These are phyloP conservation scores for Citrus inodora DNA, from an alignment of 345 rosid species.

Conservation along the genomic window DNA sequence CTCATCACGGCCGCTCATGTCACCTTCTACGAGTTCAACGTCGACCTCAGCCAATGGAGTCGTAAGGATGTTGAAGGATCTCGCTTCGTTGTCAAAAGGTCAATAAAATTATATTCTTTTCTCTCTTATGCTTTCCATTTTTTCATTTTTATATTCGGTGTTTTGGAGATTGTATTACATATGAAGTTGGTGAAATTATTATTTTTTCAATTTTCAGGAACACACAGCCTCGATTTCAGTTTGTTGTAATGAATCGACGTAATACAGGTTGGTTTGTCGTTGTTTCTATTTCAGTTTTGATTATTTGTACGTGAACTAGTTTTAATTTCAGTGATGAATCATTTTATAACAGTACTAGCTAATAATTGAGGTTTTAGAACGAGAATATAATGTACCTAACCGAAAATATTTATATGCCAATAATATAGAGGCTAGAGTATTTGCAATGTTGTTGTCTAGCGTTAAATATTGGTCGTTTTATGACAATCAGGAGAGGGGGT, in stretches of 20 bases:
- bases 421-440: neutral
- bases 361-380: neutral
- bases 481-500: neutral
- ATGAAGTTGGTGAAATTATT: neutral
- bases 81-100: slow-evolving; percentile 93
- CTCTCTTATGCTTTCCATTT: neutral
- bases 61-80: slow-evolving; percentile 99
- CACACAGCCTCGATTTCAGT: slow-evolving; percentile 92
- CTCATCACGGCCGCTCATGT: slow-evolving; percentile 95
- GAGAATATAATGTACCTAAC: neutral
- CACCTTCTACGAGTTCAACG: slow-evolving; percentile 89
- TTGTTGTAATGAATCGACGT: slow-evolving; percentile 93
- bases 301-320: neutral
- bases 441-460: neutral
- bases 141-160: neutral
- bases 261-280: slow-evolving; percentile 55
- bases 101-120: neutral
- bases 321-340: neutral
- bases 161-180: neutral
- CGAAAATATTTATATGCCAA: neutral
- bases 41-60: slow-evolving; percentile 87
- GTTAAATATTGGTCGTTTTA: neutral
- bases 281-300: neutral
- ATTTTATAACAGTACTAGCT: neutral
- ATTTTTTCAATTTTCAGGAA: slow-evolving; percentile 45